A percentile compares a stretch with the other conserved stretches of the same genome.
These are phyloP conservation scores for Neoboletus subvelutipes DNA, from an alignment of 768 basidiomycete species.

Conservation along the genomic window DNA sequence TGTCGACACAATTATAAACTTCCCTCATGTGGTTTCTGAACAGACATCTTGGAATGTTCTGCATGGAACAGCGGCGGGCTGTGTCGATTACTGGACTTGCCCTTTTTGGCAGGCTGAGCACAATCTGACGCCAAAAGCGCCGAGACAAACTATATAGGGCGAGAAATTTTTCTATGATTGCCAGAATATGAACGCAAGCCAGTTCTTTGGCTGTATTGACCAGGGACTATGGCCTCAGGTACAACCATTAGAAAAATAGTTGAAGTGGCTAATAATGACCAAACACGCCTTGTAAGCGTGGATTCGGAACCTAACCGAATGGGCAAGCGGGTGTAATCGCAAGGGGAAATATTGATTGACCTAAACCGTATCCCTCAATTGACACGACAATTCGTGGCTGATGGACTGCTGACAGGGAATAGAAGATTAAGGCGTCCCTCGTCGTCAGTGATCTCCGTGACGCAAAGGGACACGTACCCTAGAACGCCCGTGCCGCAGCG, in stretches of 20 bases:
- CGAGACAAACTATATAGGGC: not conserved
- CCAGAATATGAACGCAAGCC: not conserved
- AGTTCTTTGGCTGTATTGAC: not conserved
- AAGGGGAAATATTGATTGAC: slow-evolving; percentile 4
- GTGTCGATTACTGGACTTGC: slow-evolving; percentile 21
- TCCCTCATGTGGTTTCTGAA: not conserved
- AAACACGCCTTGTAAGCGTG: slow-evolving; percentile 18
- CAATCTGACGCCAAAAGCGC: not conserved
- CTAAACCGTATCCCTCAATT: not conserved
- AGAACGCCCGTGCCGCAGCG: not conserved
- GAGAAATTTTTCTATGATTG: not conserved
- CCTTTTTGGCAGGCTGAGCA: slow-evolving; percentile 7
- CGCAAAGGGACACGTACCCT: not conserved
- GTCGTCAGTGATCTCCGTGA: not conserved
- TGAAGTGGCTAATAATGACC: not conserved
- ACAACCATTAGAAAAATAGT: not conserved
- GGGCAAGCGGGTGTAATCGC: not conserved
- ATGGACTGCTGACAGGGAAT: slow-evolving; percentile 1
- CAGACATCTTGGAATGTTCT: slow-evolving; percentile 25
- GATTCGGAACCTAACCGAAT: slow-evolving; percentile 6
- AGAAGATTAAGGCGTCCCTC: not conserved
- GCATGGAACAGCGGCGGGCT: slow-evolving; percentile 20
- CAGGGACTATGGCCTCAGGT: not conserved
- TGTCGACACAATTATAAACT: slow-evolving; percentile 22
- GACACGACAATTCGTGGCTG: not conserved